Evolutionary conservation across 352 stramenopile genomes (phyloP).

Genomic region (Pythium brachiatum): DNA sequence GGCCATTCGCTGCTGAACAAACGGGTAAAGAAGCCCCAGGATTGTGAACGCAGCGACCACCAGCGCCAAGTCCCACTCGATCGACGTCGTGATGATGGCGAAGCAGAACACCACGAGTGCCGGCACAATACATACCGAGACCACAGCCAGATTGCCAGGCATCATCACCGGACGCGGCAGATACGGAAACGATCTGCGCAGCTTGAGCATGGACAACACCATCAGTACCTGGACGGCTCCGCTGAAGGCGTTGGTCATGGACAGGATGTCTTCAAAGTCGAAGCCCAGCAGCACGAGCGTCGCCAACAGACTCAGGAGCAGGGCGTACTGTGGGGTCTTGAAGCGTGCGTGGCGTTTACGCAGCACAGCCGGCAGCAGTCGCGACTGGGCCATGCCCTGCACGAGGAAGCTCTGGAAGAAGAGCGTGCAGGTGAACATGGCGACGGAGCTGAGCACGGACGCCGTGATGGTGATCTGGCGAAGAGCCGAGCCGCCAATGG

Average conservation of each 20-base stretch:
- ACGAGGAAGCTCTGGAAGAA: slow-evolving; percentile 80
- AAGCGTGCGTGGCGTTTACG: slow-evolving; percentile 27
- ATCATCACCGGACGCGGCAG: slow-evolving; percentile 34
- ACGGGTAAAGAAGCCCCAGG: too few relatives aligned
- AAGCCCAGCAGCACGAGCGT: slow-evolving; percentile 15
- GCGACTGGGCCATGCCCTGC: slow-evolving; percentile 43
- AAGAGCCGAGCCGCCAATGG: slow-evolving; percentile 65
- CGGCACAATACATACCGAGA: background rate
- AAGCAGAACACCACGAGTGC: background rate
- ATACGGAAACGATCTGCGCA: slow-evolving; percentile 46
- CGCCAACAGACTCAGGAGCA: slow-evolving; percentile 7
- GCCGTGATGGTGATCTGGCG: slow-evolving; percentile 42
- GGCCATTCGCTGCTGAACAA: too few relatives aligned
- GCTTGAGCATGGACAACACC: slow-evolving; percentile 77
- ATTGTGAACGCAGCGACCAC: slow-evolving; percentile 13
- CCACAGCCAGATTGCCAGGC: slow-evolving; percentile 3
- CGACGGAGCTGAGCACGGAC: slow-evolving; percentile 54
- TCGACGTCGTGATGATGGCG: slow-evolving; percentile 2
- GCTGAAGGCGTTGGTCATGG: slow-evolving; percentile 82
- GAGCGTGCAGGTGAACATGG: slow-evolving; percentile 86
- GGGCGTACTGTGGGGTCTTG: slow-evolving; percentile 18
- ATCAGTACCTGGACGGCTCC: slow-evolving; percentile 66
- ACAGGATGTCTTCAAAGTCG: slow-evolving; percentile 50
- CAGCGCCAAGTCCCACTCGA: slow-evolving; percentile 5
- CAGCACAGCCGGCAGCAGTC: slow-evolving; percentile 70